These are phyloP conservation scores for Phytophthora palmivora DNA, from an alignment of 352 stramenopile genomes.

Conservation along the genomic window DNA sequence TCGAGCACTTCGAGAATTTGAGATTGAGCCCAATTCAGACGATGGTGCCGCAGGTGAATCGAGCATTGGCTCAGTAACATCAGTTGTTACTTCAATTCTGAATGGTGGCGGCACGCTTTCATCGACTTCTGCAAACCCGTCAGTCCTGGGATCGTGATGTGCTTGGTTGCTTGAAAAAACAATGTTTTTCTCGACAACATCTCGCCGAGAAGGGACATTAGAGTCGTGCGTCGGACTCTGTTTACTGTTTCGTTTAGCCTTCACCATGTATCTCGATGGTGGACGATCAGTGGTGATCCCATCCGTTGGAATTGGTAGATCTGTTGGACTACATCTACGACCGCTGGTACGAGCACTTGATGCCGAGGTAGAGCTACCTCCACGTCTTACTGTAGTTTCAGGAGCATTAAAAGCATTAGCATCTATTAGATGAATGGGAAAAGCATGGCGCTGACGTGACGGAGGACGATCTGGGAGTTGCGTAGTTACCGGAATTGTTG, in stretches of 20 bases:
- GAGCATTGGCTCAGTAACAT: conserved; percentile 27
- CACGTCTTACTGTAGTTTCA: conserved; percentile 15
- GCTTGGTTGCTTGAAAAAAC: conserved; percentile 58
- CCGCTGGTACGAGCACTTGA: conserved; percentile 20
- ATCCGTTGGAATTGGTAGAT: conserved; percentile 2
- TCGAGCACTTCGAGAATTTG: conserved; percentile 14
- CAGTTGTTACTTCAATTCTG: conserved; percentile 78
- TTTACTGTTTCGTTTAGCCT: conserved; percentile 45
- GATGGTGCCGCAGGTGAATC: conserved; percentile 9
- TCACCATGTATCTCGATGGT: conserved; percentile 83
- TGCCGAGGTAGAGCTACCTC: conserved; percentile 16
- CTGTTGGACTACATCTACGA: conserved; percentile 1
- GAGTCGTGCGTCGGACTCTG: conserved; percentile 8
- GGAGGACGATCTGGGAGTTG: conserved; percentile 56
- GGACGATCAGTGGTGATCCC: conserved; percentile 47
- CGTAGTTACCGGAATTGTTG: conserved; percentile 6
- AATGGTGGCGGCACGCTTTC: conserved; percentile 85
- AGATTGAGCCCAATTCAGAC: background rate
- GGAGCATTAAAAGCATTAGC: conserved; percentile 43
- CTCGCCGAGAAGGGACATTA: conserved; percentile 46
- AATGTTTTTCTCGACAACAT: conserved; percentile 37
- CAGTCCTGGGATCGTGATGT: conserved; percentile 78
- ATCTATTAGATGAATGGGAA: conserved; percentile 81
- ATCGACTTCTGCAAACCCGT: conserved; percentile 83
- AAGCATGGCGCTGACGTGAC: conserved; percentile 77